A percentile compares a stretch with the other conserved stretches of the same genome.
phyloP scores from a whole-genome alignment of 257 asterid genomes.

The Primulina eburnea region DNA sequence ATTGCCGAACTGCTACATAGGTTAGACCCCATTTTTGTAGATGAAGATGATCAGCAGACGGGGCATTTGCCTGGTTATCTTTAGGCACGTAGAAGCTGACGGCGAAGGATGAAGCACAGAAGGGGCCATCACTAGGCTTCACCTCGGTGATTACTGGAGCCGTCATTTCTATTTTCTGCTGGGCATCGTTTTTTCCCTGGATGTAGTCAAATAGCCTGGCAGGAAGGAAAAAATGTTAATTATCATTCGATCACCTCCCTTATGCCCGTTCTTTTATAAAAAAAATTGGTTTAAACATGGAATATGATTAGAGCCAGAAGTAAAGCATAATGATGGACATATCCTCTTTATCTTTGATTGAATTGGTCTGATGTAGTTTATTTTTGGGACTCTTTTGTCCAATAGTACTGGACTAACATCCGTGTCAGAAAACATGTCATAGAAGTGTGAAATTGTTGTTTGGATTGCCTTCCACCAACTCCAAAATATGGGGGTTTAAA shows the following conservation, averaged over 20 bases:
- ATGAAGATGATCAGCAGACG: constrained; percentile 61
- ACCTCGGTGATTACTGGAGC: constrained; percentile 73
- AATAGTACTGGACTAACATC: background rate
- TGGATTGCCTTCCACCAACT: background rate
- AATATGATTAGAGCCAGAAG: background rate
- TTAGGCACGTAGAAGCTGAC: constrained; percentile 77
- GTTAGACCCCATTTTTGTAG: constrained; percentile 65
- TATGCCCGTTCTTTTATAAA: too few relatives aligned
- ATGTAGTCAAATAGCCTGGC: constrained; percentile 68
- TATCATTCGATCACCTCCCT: background rate
- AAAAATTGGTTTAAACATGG: background rate
- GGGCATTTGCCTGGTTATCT: constrained; percentile 62
- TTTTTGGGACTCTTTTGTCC: background rate
- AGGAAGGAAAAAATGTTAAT: background rate
- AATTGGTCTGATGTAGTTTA: background rate
- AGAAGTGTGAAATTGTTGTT: too few relatives aligned
- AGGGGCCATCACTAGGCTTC: constrained; percentile 80
- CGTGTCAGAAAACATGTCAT: too few relatives aligned
- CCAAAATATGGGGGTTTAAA: background rate
- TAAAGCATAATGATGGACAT: too few relatives aligned
- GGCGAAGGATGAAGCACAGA: constrained; percentile 64
- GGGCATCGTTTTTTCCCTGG: constrained; percentile 58
- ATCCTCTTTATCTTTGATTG: too few relatives aligned
- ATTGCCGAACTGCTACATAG: constrained; percentile 65
- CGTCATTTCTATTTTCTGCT: constrained; percentile 73